phyloP scores from a whole-genome alignment of 192 early-diverging fungal genomes.

The Coemansia pectinata region DNA sequence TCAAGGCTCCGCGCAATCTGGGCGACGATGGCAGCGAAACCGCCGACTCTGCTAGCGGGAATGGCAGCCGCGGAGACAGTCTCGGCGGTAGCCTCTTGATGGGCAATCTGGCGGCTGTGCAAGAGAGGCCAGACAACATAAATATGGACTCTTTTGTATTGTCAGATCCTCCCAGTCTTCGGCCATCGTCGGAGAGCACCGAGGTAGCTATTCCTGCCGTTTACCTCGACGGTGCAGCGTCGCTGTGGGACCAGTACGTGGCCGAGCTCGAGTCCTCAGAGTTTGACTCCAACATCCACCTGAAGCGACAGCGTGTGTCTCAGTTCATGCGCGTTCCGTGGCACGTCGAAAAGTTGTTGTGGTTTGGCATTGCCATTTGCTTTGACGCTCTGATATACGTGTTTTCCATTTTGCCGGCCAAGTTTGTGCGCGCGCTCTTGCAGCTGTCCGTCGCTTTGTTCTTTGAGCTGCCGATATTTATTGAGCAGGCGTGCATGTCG shows the following conservation, averaged over 20 bases:
- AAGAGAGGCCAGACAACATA: background rate
- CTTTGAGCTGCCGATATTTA: conserved; percentile 17
- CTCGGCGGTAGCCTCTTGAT: background rate
- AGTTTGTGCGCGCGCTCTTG: conserved; percentile 71
- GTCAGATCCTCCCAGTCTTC: background rate
- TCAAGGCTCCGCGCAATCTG: conserved; percentile 38
- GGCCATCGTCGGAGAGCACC: conserved; percentile 13
- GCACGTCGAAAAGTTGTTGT: conserved; percentile 91
- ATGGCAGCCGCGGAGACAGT: background rate
- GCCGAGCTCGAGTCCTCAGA: conserved; percentile 57
- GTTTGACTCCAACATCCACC: conserved; percentile 70
- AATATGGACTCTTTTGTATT: background rate
- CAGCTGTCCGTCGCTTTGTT: conserved; percentile 15
- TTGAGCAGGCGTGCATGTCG: conserved; percentile 12
- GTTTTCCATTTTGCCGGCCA: conserved; percentile 90
- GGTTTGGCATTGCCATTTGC: conserved; percentile 89
- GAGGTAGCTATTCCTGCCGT: conserved; percentile 40
- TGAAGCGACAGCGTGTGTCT: conserved; percentile 83
- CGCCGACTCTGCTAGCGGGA: background rate
- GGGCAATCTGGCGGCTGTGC: background rate
- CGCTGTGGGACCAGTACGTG: conserved; percentile 54
- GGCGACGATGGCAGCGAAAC: conserved; percentile 1
- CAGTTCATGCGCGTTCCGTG: conserved; percentile 88
- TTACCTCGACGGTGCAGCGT: conserved; percentile 47
- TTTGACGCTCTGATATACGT: conserved; percentile 94